Percentiles rank a stretch among this genome's conserved stretches.
phyloP scores from a whole-genome alignment of 768 basidiomycete genomes.

The Favolaschia claudopus region DNA sequence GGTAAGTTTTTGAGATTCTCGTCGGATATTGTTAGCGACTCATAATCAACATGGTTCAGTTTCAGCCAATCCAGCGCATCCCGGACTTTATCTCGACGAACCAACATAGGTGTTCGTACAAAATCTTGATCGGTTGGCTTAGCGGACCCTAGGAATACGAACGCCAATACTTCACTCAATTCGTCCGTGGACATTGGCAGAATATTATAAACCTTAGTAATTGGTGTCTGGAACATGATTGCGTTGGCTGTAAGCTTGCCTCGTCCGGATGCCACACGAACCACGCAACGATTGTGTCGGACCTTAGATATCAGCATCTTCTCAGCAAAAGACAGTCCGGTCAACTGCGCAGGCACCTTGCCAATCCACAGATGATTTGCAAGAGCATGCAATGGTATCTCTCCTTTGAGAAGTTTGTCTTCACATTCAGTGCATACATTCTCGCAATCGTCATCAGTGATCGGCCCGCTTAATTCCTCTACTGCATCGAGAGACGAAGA shows the following conservation, averaged over 20 bases:
- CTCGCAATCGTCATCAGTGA: conserved; percentile 20
- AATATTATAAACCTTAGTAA: conserved; percentile 35
- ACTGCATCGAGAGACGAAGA: not conserved
- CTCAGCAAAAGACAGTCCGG: too few relatives aligned
- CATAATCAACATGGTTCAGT: conserved; percentile 41
- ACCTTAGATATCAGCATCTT: too few relatives aligned
- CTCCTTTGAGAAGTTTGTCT: conserved; percentile 7
- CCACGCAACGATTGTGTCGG: too few relatives aligned
- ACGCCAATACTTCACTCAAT: conserved; percentile 38
- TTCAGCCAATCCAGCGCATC: conserved; percentile 43
- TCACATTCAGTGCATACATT: conserved; percentile 27
- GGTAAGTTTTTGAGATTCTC: conserved; percentile 33
- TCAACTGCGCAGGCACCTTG: conserved; percentile 44
- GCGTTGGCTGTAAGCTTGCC: conserved; percentile 44
- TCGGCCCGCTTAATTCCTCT: conserved; percentile 18
- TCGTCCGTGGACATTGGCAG: conserved; percentile 41
- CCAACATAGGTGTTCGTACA: conserved; percentile 37
- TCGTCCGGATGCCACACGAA: conserved; percentile 36
- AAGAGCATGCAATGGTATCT: conserved; percentile 33
- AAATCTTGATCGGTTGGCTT: conserved; percentile 36
- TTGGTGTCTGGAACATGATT: conserved; percentile 39
- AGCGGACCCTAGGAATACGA: conserved; percentile 39
- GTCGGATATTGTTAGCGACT: conserved; percentile 35
- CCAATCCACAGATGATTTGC: conserved; percentile 49
- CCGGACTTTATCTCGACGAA: conserved; percentile 31